Conservation (phyloP, 2,329 filamentous ascomycete species). For the Aplosporella prunicola region DNA sequence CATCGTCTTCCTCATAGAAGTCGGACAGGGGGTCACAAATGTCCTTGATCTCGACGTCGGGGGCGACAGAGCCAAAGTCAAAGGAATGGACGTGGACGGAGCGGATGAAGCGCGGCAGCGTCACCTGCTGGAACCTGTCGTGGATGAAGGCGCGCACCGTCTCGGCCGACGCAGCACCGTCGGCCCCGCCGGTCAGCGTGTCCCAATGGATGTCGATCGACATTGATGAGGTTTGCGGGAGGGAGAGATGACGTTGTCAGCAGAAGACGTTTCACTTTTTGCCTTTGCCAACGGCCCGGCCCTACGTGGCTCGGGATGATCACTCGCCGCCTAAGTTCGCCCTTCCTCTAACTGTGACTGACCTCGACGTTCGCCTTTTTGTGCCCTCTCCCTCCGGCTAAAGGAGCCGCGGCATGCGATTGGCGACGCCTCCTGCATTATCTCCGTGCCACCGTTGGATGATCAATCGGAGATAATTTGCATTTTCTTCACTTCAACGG, state of each 20-base stretch:
- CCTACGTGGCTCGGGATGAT: too few species aligned
- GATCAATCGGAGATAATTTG: slow-evolving; percentile 27
- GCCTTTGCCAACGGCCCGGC: too few species aligned
- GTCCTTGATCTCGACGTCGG: slow-evolving; percentile 86
- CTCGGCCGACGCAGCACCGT: slow-evolving; percentile 75
- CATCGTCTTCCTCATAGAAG: slow-evolving; percentile 81
- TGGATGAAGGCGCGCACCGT: slow-evolving; percentile 89
- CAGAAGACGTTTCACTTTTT: too few species aligned
- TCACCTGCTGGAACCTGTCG: slow-evolving; percentile 86
- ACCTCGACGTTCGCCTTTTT: too few species aligned
- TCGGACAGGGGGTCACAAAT: slow-evolving; percentile 92
- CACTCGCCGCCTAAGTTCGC: too few species aligned
- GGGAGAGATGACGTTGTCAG: neutral
- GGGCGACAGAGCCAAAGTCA: slow-evolving; percentile 75
- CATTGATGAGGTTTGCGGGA: slow-evolving; percentile 44
- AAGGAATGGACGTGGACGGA: slow-evolving; percentile 92
- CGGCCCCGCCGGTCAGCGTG: slow-evolving; percentile 76
- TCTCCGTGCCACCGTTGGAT: slow-evolving; percentile 21
- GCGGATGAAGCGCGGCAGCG: slow-evolving; percentile 90
- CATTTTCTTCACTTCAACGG: slow-evolving; percentile 13
- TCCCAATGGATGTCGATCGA: slow-evolving; percentile 98
- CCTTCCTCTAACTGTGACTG: too few species aligned
- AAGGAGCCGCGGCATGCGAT: slow-evolving; percentile 15
- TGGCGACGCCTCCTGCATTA: slow-evolving; percentile 26
- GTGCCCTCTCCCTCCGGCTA: slow-evolving; percentile 10